Evolutionary conservation across 2,329 filamentous ascomycete species (phyloP).

Genomic region (Verticillium isaacii): DNA sequence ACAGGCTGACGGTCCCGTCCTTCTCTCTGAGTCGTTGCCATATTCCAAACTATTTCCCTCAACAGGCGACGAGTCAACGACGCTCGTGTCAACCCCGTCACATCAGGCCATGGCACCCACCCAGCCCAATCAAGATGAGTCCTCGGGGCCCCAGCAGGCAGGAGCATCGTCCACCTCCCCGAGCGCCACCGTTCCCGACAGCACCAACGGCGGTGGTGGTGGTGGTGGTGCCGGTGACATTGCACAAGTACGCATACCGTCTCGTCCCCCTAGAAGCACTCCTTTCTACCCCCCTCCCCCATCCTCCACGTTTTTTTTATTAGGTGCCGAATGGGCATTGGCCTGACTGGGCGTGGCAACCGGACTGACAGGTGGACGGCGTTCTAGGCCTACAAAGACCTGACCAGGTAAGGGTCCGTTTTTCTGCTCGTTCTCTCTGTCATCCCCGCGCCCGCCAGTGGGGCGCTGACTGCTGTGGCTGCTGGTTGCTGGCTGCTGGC

Average conservation of each 20-base stretch:
- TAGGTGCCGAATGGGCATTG: not conserved
- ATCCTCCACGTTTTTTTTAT: not conserved
- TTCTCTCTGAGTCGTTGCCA: not conserved
- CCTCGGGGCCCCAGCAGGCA: not conserved
- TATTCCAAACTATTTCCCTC: not conserved
- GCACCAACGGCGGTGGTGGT: not conserved
- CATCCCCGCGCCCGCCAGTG: not conserved
- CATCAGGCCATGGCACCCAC: not conserved
- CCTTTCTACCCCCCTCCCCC: not conserved
- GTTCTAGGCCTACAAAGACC: slow-evolving; percentile 32
- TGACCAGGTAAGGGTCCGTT: slow-evolving; percentile 22
- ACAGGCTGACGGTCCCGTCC: no score
- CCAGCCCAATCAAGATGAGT: not conserved
- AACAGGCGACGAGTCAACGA: not conserved
- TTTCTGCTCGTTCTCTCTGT: not conserved
- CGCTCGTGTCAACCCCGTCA: not conserved
- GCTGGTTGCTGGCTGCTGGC: not conserved
- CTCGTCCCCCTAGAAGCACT: not conserved
- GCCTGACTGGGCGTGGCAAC: not conserved
- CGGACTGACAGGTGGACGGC: slow-evolving; percentile 14
- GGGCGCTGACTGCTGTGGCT: no score
- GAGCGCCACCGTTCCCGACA: not conserved
- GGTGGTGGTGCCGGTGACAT: not conserved
- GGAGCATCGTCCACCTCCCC: not conserved
- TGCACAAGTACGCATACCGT: not conserved